A percentile compares a stretch with the other conserved stretches of the same genome.
Evolutionary conservation across 495 filamentous ascomycete species (phyloP).

Genomic region (Penicillium desertorum): DNA sequence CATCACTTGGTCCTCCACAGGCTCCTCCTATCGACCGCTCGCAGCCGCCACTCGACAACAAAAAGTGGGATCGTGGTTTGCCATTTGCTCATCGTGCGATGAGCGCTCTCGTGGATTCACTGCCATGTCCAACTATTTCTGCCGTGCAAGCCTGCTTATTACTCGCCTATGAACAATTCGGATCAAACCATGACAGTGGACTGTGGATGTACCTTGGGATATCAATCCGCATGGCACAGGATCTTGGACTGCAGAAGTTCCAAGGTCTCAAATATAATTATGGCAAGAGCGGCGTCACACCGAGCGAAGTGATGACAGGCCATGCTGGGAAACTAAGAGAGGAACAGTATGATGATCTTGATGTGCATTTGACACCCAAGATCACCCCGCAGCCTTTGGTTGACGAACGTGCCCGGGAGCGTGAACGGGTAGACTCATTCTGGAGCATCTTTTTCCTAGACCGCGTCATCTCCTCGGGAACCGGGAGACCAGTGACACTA

Average conservation of each 20-base stretch:
- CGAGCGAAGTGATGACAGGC: slow-evolving; percentile 51
- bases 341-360: slow-evolving; percentile 46
- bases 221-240: slow-evolving; percentile 81
- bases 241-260: slow-evolving; percentile 76
- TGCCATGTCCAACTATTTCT: slow-evolving; percentile 74
- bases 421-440: slow-evolving; percentile 77
- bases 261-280: slow-evolving; percentile 70
- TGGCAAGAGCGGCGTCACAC: slow-evolving; percentile 54
- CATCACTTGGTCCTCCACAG: slow-evolving; percentile 56
- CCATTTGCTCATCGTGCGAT: slow-evolving; percentile 78
- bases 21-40: slow-evolving; percentile 51
- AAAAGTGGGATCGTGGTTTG: slow-evolving; percentile 57
- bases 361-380: slow-evolving; percentile 26
- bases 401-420: slow-evolving; percentile 55
- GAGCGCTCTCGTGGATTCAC: slow-evolving; percentile 68
- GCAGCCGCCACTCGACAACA: slow-evolving; percentile 35
- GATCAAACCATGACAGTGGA: slow-evolving; percentile 79
- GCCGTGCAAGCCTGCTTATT: slow-evolving; percentile 78
- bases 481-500: slow-evolving; percentile 74
- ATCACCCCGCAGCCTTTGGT: slow-evolving; percentile 25
- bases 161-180: slow-evolving; percentile 83
- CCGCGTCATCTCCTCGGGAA: slow-evolving; percentile 79
- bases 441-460: slow-evolving; percentile 87
- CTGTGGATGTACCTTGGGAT: slow-evolving; percentile 89
- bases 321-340: slow-evolving; percentile 44